These are phyloP conservation scores for Plenodomus biglobosus DNA, from an alignment of 2,329 filamentous ascomycete genomes.

Conservation along the genomic window DNA sequence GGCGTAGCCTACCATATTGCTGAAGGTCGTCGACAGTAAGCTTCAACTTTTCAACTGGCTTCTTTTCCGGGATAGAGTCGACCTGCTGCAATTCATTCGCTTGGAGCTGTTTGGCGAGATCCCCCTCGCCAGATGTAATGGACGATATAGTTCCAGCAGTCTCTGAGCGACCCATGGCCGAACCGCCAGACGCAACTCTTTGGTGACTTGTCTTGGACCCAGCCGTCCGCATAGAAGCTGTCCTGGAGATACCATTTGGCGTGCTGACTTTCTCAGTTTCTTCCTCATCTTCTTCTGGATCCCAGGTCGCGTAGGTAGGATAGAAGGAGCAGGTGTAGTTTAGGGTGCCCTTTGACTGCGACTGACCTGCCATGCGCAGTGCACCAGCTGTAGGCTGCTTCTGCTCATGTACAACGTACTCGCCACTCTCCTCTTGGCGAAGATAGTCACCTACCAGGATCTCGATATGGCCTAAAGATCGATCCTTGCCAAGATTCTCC, in stretches of 20 bases:
- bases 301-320: slow-evolving; percentile 80
- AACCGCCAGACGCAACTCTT: slow-evolving; percentile 24
- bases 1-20: slow-evolving; percentile 63
- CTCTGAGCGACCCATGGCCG: slow-evolving; percentile 27
- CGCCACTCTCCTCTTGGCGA: slow-evolving; percentile 72
- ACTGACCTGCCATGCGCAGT: slow-evolving; percentile 73
- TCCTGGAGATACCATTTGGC: slow-evolving; percentile 23
- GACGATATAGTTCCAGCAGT: slow-evolving; percentile 48
- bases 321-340: slow-evolving; percentile 88
- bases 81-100: slow-evolving; percentile 52
- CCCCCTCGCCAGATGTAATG: slow-evolving; percentile 43
- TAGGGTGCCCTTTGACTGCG: slow-evolving; percentile 74
- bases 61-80: slow-evolving; percentile 54
- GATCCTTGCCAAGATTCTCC: slow-evolving; percentile 88
- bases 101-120: slow-evolving; percentile 50
- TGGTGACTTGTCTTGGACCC: slow-evolving; percentile 22
- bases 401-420: slow-evolving; percentile 75
- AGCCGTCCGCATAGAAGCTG: slow-evolving; percentile 23
- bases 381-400: slow-evolving; percentile 68
- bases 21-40: slow-evolving; percentile 78
- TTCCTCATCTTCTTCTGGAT: slow-evolving; percentile 81
- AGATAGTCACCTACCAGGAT: slow-evolving; percentile 78
- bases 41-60: slow-evolving; percentile 71
- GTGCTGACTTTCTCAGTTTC: slow-evolving; percentile 42
- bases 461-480: slow-evolving; percentile 80